phyloP scores from a whole-genome alignment of 1,139 yeast species.

The Candida sp. region DNA sequence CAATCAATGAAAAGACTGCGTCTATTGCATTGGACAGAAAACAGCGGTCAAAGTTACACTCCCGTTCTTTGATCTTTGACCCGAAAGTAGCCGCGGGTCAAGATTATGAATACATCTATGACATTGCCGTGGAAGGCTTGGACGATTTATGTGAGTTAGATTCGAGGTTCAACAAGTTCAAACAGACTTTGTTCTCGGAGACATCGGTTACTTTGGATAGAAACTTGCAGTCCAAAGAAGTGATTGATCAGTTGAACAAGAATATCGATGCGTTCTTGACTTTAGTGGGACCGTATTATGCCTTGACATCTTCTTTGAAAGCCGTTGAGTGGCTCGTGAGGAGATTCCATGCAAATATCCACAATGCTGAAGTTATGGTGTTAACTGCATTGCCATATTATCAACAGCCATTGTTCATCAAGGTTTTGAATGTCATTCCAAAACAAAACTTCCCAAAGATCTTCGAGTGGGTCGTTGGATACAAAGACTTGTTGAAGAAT shows the following conservation, averaged over 20 bases:
- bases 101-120: conserved; percentile 84
- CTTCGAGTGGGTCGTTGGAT: conserved; percentile 72
- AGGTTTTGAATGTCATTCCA: conserved; percentile 73
- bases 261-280: conserved; percentile 78
- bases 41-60: conserved; percentile 83
- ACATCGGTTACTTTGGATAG: conserved; percentile 82
- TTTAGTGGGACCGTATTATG: conserved; percentile 77
- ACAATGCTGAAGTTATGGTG: conserved; percentile 74
- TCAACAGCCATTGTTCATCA: conserved; percentile 70
- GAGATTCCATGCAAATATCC: conserved; percentile 85
- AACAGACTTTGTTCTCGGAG: conserved; percentile 77
- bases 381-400: conserved; percentile 81
- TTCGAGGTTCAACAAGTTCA: conserved; percentile 72
- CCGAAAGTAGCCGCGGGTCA: conserved; percentile 90
- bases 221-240: conserved; percentile 76
- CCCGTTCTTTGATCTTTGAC: conserved; percentile 86
- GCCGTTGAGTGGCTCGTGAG: conserved; percentile 97
- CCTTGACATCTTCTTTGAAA: conserved; percentile 73
- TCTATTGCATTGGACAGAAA: conserved; percentile 88
- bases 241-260: conserved; percentile 69
- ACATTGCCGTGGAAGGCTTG: conserved; percentile 76
- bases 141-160: conserved; percentile 75
- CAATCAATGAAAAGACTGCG: conserved; percentile 66
- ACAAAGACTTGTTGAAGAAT: conserved; percentile 63
- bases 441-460: conserved; percentile 69